A percentile compares a stretch with the other conserved stretches of the same genome.
Conservation (phyloP, 2,329 filamentous ascomycete genomes). For the Dryadomyces quercus-mongolicae region DNA sequence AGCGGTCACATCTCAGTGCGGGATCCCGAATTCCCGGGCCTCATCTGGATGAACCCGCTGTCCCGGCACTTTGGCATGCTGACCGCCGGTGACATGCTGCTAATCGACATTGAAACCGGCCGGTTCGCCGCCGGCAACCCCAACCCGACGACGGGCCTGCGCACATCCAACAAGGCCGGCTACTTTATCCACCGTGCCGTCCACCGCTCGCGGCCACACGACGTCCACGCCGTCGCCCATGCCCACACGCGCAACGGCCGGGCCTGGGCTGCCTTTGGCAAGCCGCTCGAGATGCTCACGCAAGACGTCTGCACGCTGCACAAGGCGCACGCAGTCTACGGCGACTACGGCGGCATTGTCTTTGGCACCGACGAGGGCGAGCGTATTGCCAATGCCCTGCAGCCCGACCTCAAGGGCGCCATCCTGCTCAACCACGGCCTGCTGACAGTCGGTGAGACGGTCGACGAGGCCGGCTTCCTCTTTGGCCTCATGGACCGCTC, state of each 20-base stretch:
- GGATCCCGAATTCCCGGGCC: constrained; percentile 47
- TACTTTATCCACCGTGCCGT: constrained; percentile 60
- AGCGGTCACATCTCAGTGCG: constrained; percentile 52
- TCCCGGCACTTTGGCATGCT: constrained; percentile 55
- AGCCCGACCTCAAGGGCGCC: constrained; percentile 42
- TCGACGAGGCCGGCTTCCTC: constrained; percentile 63
- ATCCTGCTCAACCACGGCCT: constrained; percentile 63
- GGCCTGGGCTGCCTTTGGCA: constrained; percentile 55
- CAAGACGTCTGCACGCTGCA: constrained; percentile 56
- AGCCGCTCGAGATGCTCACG: constrained; percentile 57
- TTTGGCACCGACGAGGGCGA: constrained; percentile 52
- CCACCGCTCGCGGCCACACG: constrained; percentile 47
- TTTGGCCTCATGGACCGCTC: constrained; percentile 57
- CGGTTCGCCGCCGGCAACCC: constrained; percentile 50
- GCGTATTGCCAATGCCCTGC: constrained; percentile 51
- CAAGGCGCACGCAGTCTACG: constrained; percentile 47
- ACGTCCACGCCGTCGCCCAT: constrained; percentile 57
- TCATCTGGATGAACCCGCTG: constrained; percentile 56
- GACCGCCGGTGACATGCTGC: constrained; percentile 56
- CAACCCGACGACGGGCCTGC: constrained; percentile 20
- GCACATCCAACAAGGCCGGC: constrained; percentile 51
- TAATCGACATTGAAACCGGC: constrained; percentile 44
- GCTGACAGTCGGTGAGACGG: constrained; percentile 56
- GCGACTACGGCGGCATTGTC: constrained; percentile 41
- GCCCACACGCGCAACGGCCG: constrained; percentile 54